Evolutionary conservation across 1,139 yeast genomes (phyloP).

Genomic region (Groenewaldozyma sp.): DNA sequence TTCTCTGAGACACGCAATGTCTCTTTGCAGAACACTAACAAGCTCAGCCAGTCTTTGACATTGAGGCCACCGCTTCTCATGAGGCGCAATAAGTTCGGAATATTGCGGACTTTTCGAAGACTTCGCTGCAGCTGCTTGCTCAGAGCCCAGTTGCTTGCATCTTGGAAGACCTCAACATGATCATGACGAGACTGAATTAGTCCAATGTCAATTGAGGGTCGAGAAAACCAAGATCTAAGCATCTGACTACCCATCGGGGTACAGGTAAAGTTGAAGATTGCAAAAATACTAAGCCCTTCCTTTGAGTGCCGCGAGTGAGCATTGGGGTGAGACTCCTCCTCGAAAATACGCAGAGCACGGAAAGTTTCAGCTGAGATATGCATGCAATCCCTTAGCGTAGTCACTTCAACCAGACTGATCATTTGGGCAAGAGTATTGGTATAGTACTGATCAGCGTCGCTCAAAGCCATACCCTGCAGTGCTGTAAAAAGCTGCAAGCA

Average conservation of each 20-base stretch:
- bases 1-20: background rate
- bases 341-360: background rate
- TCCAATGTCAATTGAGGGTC: conserved; percentile 51
- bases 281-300: conserved; percentile 1
- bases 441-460: background rate
- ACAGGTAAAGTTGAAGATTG: conserved; percentile 1
- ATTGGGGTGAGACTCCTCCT: background rate
- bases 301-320: background rate
- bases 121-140: conserved; percentile 36
- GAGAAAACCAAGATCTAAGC: conserved; percentile 61
- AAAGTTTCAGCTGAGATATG: background rate
- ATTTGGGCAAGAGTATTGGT: background rate
- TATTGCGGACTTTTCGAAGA: conserved; percentile 47
- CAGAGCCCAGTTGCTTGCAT: conserved; percentile 31
- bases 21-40: background rate
- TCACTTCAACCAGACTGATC: background rate
- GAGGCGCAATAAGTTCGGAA: conserved; percentile 39
- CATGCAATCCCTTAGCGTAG: background rate
- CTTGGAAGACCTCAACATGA: conserved; percentile 53
- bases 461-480: background rate
- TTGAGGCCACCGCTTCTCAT: conserved; percentile 7
- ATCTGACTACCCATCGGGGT: conserved; percentile 46
- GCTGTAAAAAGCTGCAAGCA: background rate
- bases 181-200: conserved; percentile 49
- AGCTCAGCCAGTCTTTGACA: background rate